Base-by-base conservation (phyloP, 192 early-diverging fungal genomes). In the Phlyctochytrium bullatum region DNA sequence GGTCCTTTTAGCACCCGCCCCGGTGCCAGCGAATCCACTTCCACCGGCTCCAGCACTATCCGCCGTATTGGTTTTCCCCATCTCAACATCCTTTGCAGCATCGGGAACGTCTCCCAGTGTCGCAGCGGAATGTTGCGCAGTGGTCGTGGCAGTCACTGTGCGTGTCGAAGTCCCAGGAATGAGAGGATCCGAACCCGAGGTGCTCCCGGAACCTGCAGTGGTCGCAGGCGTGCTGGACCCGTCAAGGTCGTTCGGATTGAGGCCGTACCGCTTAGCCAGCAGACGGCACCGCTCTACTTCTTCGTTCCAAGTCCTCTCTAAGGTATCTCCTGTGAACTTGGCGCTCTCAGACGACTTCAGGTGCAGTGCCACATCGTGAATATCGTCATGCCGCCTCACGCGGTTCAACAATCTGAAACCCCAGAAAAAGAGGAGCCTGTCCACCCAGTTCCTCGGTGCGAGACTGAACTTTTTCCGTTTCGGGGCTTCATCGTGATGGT, bases 391-490 rank as follows among this genome's bases (percentile, higher is more conserved):
- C 3, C 23, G 1, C 2, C 53, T 64, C 33, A 59, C 51, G 14
- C 63, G 58, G 2, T 34, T 3, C 32, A 90, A 61, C 14, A 90
- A 72, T 2, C 72, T 68, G 61, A 90, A 78, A 31, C 88, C 77
- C 88, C 88, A 90, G 20, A 81, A 47, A 60, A 90, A 85, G 34
- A 89, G 78, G 66, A 88, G 78, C 54, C 73, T 72, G 0, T 87
- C 88, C 35, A 85, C 28, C 36, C 84, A 59, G 69, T 82, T 84
- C 10, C 23, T 6, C 14, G 79, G 70, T 3, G 67, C 76, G 25
- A 82, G 69, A 33, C 51, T 61, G 65, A 82, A 75, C 61, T 68
- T 73, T 36, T 68, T 66, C 52, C 63, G 50, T 57, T 65, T 66
- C 6, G 40, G 40, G 40, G n/a, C 12, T 14, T 50, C 12, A 50